Base-by-base conservation (phyloP, 306 rosid genomes). In the cucumber (Cucumis sativus) region DNA sequence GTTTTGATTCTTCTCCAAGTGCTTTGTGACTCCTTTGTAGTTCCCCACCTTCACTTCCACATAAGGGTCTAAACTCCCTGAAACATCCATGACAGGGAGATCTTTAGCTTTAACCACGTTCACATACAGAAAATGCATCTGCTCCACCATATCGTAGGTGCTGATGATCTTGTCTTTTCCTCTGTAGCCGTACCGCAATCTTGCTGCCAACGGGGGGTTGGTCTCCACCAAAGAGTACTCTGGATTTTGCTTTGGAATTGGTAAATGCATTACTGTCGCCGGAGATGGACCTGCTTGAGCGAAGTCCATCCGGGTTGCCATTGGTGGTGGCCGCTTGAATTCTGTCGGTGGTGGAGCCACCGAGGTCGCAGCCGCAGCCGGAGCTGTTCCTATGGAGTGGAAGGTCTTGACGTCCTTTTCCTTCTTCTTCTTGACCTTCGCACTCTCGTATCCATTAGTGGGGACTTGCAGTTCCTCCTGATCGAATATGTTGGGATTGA, bases 31-130 rank as follows among this genome's bases (percentile, higher is more conserved):
- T 0, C 99, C 99, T 74, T 33, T 95, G 88, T 94, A 94, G 84
- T 92, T 94, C 55, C 98, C 98, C 8, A 94, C 89, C 82, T 90
- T 94, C 78, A 91, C 93, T 81, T 92, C 97, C 84, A 89, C 98
- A 73, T 90, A 94, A 61, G 98, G 98, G 65, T 94, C 99, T n/a
- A 95, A 85, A 74, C 99, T 92, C 43, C 99, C 97, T 0, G 97
- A 9, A 30, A 90, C 76, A 83, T 95, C 99, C 99, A 95, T 95
- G 10, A 82, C 87, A 0, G 98, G 99, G 47, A 95, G 98, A 71
- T 91, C 97, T 77, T 87, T 86, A 8, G 98, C 99, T 74, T 92
- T 95, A 23, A 89, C 98, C 59, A 95, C 99, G 79, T 83, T 92
- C 17, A 92, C 98, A 80, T 92, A 95, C 86, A 95, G 77, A 86